Conservation (phyloP, 2,329 filamentous ascomycete genomes). For the Paracorniculantispora psalliotae region DNA sequence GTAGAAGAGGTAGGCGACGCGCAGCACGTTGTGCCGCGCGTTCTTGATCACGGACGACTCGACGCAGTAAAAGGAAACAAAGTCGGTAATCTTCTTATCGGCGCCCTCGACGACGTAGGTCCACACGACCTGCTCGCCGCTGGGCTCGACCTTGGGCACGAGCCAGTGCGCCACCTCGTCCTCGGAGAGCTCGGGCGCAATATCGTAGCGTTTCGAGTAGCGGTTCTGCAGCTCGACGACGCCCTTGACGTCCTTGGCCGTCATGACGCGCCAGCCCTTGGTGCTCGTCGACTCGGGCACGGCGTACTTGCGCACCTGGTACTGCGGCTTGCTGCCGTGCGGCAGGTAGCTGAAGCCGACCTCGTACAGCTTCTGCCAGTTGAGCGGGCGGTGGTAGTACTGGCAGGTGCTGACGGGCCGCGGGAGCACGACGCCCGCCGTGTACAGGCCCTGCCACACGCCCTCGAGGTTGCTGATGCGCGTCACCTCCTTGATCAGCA, state of each 20-base stretch:
- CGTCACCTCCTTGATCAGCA: slow-evolving; percentile 97
- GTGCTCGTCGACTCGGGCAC: slow-evolving; percentile 70
- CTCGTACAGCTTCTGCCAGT: slow-evolving; percentile 95
- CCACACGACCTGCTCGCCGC: slow-evolving; percentile 79
- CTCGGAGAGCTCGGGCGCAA: slow-evolving; percentile 74
- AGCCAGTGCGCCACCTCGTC: slow-evolving; percentile 89
- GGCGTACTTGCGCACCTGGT: slow-evolving; percentile 81
- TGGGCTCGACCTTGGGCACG: slow-evolving; percentile 56
- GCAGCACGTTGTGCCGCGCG: slow-evolving; percentile 70
- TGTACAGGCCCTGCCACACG: slow-evolving; percentile 95
- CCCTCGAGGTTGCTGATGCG: slow-evolving; percentile 81
- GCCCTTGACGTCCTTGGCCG: slow-evolving; percentile 68
- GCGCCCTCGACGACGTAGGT: slow-evolving; percentile 80
- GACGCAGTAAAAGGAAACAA: slow-evolving; percentile 94
- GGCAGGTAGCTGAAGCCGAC: slow-evolving; percentile 91
- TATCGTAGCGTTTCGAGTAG: slow-evolving; percentile 75
- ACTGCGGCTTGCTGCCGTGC: slow-evolving; percentile 72
- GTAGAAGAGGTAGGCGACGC: slow-evolving; percentile 94
- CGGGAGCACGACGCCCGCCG: slow-evolving; percentile 83
- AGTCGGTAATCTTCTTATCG: slow-evolving; percentile 84
- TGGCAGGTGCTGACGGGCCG: slow-evolving; percentile 89
- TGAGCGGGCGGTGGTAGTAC: slow-evolving; percentile 89
- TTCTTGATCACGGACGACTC: slow-evolving; percentile 88
- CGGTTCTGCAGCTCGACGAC: slow-evolving; percentile 70
- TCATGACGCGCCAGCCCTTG: slow-evolving; percentile 74